Base-by-base conservation (phyloP, 352 stramenopile genomes). In the Pythium periplocum region DNA sequence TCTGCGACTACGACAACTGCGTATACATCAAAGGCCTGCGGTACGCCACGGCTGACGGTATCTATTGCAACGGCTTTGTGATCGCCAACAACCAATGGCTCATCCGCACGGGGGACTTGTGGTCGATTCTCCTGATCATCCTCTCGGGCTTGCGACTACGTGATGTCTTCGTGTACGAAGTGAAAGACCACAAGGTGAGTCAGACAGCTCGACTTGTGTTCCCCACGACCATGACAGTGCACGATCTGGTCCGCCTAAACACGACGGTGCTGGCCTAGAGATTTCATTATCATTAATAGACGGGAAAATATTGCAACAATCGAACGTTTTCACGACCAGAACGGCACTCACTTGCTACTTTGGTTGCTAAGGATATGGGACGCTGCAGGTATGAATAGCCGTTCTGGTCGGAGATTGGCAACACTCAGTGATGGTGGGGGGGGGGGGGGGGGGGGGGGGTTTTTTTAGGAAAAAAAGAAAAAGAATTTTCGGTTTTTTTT, bases 31-130 rank as follows among this genome's bases (percentile, higher is more conserved):
- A 65, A 11, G 62, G 62, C 17, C 35, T 61, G 12, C 59, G 61
- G 58, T 70, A 61, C 35, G 62, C 62, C 40, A 59, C 51, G 2
- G 45, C 62, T 7, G 72, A 80, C 12, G 73, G 68, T 2, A 80
- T 84, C 40, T 84, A 78, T 51, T 72, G 71, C 57, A 79, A 68
- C 46, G 73, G 73, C 4, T 83, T 72, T 44, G 68, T 83, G 5
- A 71, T 42, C 39, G 17, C 45, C 45, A 51, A 36, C 45, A 32
- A 51, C 9, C 51, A 52, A 37, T 59, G 9, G 1, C 9, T 59
- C 2, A 3, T 59, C 6, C 35, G 9, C 2, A 51, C 36, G 7
- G 45, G 30, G 8, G 52, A 59, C n/a, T 6, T 52, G 2, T 37
- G 9, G 2, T 26, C 8, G 8, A 39, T 59, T 9, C 9, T 52